A percentile compares a stretch with the other conserved stretches of the same genome.
Evolutionary conservation across 768 basidiomycete species (phyloP).

Genomic region (Clavulina sp.): DNA sequence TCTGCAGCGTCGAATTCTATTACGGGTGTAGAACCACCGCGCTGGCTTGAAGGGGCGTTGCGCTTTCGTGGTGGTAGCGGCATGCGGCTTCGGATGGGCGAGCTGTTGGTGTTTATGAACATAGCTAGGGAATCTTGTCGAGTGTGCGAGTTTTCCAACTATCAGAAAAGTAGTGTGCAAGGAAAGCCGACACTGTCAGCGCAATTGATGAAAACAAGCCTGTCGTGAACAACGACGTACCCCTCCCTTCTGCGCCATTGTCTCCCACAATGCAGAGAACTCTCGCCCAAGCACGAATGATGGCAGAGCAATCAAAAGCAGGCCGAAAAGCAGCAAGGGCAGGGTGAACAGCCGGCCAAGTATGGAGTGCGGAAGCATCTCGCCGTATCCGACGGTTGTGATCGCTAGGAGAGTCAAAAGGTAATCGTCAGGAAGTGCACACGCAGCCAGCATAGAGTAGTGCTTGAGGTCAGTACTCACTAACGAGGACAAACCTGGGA

Average conservation of each 20-base stretch:
- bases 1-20: too few relatives aligned
- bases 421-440: slow-evolving; percentile 18
- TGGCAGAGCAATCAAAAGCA: slow-evolving; percentile 77
- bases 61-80: neutral
- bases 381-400: slow-evolving; percentile 81
- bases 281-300: slow-evolving; percentile 85
- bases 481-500: slow-evolving; percentile 23
- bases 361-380: slow-evolving; percentile 70
- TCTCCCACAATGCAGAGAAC: slow-evolving; percentile 81
- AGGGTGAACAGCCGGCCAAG: slow-evolving; percentile 75
- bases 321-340: slow-evolving; percentile 72
- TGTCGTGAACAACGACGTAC: neutral
- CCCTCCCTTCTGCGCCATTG: slow-evolving; percentile 31
- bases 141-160: neutral
- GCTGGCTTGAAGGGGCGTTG: too few relatives aligned
- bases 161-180: neutral
- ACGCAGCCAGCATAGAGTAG: neutral
- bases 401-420: slow-evolving; percentile 69
- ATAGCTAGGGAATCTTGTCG: slow-evolving; percentile 1
- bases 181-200: neutral
- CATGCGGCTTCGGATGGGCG: slow-evolving; percentile 1
- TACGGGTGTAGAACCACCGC: too few relatives aligned
- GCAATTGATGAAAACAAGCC: neutral
- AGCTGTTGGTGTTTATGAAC: neutral
- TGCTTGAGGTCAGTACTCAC: slow-evolving; percentile 4